Base-by-base conservation (phyloP, 116 monocot genomes). In the Cymodocea nodosa region DNA sequence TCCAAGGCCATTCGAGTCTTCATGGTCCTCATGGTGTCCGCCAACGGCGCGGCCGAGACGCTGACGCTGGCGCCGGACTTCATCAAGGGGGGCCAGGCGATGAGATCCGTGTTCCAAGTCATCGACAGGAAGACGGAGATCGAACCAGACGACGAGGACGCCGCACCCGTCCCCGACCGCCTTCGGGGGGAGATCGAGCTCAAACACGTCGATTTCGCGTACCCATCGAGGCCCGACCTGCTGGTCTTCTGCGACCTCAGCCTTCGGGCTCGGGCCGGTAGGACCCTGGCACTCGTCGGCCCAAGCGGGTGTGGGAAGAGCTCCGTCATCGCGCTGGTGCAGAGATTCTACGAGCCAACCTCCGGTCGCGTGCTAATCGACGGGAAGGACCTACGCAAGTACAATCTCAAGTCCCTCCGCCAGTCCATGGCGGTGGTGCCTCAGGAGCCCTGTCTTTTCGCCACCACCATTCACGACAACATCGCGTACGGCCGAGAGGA, bases 11-110 rank as follows among this genome's bases (percentile, higher is more conserved):
- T 95, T 56, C 78, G 94, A 5, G 94, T 95, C 23, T 95, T 95
- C 83, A 95, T 94, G 94, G 90, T 94, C 51, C 87, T 94, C 23
- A 94, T 94, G 94, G 94, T 94, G 25, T 95, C 94, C 1, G 94
- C 94, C 71, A 90, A 95, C 40, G 94, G 94, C 15, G 94, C 94
- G 0, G 94, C 94, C 9, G 94, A 95, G 77, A 90, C 94, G 4
- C 79, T 95, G 7, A 90, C 94, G 7, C 81, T 95, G 6, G 94
- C 94, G 4, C 90, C 94, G 2, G 90, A 95, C 56, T 90, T 95
- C 83, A 85, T 95, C 65, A 90, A 90, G 60, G 95, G 95, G 4
- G 90, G 95, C 0, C 82, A 83, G 0, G 95, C 95, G 4, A 83
- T 90, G 85, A 73, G 79, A 15, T 87, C 95, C 3, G 87, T 90